These are phyloP conservation scores for Fusarium odoratissimum DNA, from an alignment of 2,329 filamentous ascomycete species.

Conservation along the genomic window DNA sequence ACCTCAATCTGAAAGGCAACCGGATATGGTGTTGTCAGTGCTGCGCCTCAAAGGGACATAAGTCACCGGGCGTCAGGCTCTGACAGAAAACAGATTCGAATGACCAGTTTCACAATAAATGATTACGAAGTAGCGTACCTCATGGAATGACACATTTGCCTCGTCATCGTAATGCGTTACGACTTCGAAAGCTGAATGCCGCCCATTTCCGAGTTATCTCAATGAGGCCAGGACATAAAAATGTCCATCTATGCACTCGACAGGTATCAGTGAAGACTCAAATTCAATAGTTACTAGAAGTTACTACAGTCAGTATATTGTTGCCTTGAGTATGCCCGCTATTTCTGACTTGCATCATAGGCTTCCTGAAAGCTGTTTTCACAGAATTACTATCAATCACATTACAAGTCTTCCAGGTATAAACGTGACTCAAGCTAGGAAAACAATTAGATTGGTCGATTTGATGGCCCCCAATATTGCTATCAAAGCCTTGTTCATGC, in stretches of 20 bases:
- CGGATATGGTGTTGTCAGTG: neutral
- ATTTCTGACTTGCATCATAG: neutral
- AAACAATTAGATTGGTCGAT: neutral
- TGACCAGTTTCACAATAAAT: neutral
- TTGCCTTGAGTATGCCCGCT: neutral
- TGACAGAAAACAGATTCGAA: neutral
- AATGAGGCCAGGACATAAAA: constrained; percentile 14
- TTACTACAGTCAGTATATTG: neutral
- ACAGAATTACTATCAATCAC: constrained; percentile 1
- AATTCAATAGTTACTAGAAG: neutral
- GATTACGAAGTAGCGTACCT: neutral
- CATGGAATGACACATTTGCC: constrained; percentile 11
- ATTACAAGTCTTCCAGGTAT: neutral
- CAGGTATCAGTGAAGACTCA: neutral
- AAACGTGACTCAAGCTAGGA: neutral
- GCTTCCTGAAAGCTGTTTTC: neutral
- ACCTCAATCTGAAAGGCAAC: constrained; percentile 15
- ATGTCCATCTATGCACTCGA: constrained; percentile 5
- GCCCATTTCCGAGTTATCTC: neutral
- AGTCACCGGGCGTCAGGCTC: constrained; percentile 22
- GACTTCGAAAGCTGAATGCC: neutral
- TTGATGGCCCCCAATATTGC: neutral
- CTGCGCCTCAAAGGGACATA: constrained; percentile 26
- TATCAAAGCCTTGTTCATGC: constrained; percentile 1
- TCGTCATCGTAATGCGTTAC: neutral